Evolutionary conservation across 208 protist genomes (phyloP).

Genomic region (Tritrichomonas musculus): DNA sequence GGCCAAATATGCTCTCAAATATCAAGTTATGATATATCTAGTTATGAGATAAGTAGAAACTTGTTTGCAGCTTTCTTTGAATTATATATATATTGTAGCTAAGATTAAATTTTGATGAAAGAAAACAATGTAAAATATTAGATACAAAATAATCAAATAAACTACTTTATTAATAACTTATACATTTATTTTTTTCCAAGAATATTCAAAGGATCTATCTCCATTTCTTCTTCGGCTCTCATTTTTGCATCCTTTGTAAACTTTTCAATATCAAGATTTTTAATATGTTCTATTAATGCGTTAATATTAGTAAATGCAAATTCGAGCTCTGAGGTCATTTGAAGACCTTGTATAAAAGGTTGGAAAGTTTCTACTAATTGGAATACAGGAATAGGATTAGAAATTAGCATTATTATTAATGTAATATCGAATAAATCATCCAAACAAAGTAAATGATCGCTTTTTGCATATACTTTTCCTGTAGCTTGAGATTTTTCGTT

Average conservation of each 20-base stretch:
- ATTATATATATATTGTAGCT: no score
- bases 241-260: not conserved
- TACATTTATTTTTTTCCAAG: no score
- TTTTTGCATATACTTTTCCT: not conserved
- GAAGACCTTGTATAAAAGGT: not conserved
- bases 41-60: no score
- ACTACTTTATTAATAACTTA: no score
- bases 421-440: constrained; percentile 27
- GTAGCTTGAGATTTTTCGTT: not conserved
- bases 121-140: no score
- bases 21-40: no score
- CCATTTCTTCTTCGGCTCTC: not conserved
- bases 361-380: not conserved
- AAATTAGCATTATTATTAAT: not conserved
- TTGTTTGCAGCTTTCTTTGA: no score
- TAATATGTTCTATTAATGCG: not conserved
- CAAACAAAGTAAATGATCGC: not conserved
- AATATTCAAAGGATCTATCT: not conserved
- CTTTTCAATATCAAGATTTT: not conserved
- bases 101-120: no score
- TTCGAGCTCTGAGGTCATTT: not conserved
- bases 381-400: not conserved
- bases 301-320: not conserved
- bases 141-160: no score
- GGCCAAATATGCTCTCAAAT: no score